Base-by-base conservation (phyloP, 1,284 basidiomycete genomes). In the Trichosporon ovoides region DNA sequence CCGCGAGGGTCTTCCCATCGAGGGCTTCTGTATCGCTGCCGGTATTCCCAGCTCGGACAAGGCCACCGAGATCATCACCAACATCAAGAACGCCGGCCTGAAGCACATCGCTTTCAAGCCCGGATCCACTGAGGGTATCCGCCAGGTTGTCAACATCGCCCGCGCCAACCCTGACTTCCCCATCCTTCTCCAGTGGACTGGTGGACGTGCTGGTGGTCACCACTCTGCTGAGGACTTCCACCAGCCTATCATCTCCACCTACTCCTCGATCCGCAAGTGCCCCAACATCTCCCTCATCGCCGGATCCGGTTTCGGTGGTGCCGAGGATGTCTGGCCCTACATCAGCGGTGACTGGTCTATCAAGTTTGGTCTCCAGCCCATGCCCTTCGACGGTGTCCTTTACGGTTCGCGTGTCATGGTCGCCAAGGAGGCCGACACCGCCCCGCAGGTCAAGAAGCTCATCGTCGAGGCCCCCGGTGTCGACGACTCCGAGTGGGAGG, bases 151-250 rank as follows among this genome's bases (percentile, higher is more conserved):
- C 77, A 94, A 87, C 80, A 98, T 98, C 69, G 95, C 96, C 28
- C 84, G 89, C 43, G 83, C 91, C 62, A 94, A 97, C 78, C 91
- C 94, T 43, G 87, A 92, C 78, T 98, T 91, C 83, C 93, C 95
- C n/a, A 87, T 98, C 78, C 92, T 98, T 77, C 81, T 97, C 65
- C 95, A 98, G 75, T 98, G 95, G 95, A 98, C 95, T 52, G 96
- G 95, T 73, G 95, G 95, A 53, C 91, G 95, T 69, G 96, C 95
- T n/a, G 95, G 95, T 68, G 95, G 95, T 61, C 95, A 98, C 71
- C 95, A 98, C 80, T 94, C 91, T 12, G 97, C 87, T 77, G 96
- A 98, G 78, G 96, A 98, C 78, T 94, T 98, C 85, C 94, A 98
- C 75, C 91, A 96, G 77, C 95, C 96, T 0, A 86, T 98, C 68